Conservation (phyloP, 2,329 filamentous ascomycete genomes). For the Colletotrichum tamarilloi region DNA sequence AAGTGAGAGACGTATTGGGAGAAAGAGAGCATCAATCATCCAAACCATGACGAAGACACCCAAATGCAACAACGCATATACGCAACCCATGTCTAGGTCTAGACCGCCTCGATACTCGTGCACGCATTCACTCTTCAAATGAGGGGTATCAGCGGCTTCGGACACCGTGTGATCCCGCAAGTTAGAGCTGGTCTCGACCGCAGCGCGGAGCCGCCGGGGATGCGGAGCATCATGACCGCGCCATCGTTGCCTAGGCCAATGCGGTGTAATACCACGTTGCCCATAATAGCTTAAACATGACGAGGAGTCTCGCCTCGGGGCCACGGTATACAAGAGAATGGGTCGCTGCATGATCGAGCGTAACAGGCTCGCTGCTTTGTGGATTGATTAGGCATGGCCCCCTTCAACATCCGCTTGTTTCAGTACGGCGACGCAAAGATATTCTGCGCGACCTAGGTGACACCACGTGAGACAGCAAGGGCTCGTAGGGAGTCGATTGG, state of each 20-base stretch:
- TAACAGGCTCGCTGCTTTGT: conserved; percentile 4
- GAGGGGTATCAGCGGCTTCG: background rate
- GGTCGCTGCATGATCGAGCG: conserved; percentile 29
- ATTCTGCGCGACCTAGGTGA: background rate
- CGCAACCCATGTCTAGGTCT: background rate
- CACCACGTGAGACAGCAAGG: conserved; percentile 7
- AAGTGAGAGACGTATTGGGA: conserved; percentile 7
- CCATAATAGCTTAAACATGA: background rate
- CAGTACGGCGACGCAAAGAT: conserved; percentile 4
- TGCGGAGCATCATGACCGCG: background rate
- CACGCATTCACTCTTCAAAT: background rate
- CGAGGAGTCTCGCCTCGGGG: background rate
- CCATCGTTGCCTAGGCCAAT: background rate
- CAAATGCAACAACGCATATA: background rate
- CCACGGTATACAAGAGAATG: background rate
- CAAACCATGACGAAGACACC: background rate
- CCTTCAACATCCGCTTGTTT: background rate
- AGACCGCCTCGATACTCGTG: background rate
- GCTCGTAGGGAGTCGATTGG: background rate
- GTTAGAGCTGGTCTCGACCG: conserved; percentile 16
- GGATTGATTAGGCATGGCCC: background rate
- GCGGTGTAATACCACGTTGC: conserved; percentile 18
- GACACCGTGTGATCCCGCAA: background rate
- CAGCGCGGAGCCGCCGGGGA: background rate
- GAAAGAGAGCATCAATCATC: background rate